Evolutionary conservation across 2,329 filamentous ascomycete genomes (phyloP).

Genomic region (Colletotrichum plurivorum): DNA sequence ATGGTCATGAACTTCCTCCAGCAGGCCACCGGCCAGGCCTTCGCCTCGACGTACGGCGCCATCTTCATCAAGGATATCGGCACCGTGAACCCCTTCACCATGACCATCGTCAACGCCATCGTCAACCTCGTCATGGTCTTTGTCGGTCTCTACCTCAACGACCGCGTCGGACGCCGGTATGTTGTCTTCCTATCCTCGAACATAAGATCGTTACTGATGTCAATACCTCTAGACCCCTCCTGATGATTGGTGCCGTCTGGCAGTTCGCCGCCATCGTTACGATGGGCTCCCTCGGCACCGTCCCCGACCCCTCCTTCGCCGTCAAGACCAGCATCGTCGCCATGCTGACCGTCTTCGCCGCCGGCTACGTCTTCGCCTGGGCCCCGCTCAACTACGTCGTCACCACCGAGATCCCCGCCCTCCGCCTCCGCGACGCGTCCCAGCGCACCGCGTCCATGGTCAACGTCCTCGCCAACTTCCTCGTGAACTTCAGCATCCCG

Average conservation of each 20-base stretch:
- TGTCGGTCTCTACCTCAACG: conserved; percentile 25
- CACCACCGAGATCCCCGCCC: conserved; percentile 50
- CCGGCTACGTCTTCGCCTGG: conserved; percentile 52
- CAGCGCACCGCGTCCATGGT: conserved; percentile 39
- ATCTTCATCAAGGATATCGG: conserved; percentile 48
- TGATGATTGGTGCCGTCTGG: conserved; percentile 22
- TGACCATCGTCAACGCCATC: conserved; percentile 41
- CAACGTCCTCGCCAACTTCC: conserved; percentile 43
- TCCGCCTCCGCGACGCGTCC: conserved; percentile 32
- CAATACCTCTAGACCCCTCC: conserved; percentile 10
- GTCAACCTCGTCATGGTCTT: conserved; percentile 26
- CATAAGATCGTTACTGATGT: neutral
- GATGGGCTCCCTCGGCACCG: conserved; percentile 40
- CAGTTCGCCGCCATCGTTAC: conserved; percentile 35
- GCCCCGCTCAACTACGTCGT: conserved; percentile 54
- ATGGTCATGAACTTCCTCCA: conserved; percentile 43
- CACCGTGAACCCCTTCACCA: conserved; percentile 48
- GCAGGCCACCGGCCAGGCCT: conserved; percentile 42
- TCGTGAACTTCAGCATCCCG: conserved; percentile 43
- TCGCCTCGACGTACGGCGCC: conserved; percentile 42
- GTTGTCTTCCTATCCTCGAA: neutral
- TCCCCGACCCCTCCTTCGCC: conserved; percentile 30
- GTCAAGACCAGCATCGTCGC: conserved; percentile 50
- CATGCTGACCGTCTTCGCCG: conserved; percentile 50
- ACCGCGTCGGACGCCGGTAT: conserved; percentile 37